These are phyloP conservation scores for Alternaria postmessia DNA, from an alignment of 2,329 filamentous ascomycete species.

Conservation along the genomic window DNA sequence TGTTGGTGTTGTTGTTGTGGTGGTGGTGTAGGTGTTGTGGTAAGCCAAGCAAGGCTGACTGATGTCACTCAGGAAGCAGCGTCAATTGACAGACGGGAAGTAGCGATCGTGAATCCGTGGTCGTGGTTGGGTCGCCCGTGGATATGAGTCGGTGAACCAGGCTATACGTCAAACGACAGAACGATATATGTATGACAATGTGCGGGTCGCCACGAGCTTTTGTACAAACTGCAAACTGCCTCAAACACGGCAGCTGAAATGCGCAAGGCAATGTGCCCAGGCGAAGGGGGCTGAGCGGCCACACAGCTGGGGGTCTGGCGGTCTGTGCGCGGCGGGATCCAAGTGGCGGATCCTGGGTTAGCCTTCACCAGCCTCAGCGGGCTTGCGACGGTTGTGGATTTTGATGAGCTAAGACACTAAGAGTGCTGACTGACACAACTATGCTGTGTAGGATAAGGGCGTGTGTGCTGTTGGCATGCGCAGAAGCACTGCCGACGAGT, in stretches of 20 bases:
- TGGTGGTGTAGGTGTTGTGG: background rate
- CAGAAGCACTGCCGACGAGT: background rate
- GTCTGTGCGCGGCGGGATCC: constrained; percentile 15
- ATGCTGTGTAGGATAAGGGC: constrained; percentile 17
- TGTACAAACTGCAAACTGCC: constrained; percentile 11
- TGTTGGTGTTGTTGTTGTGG: background rate
- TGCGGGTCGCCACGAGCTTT: constrained; percentile 12
- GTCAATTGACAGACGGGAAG: background rate
- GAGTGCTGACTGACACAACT: constrained; percentile 28
- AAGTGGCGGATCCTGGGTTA: constrained; percentile 19
- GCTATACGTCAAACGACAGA: background rate
- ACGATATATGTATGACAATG: background rate
- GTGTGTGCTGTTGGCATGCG: background rate
- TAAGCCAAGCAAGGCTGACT: constrained; percentile 15
- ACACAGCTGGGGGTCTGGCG: constrained; percentile 1
- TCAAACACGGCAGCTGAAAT: constrained; percentile 19
- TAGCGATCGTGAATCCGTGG: constrained; percentile 7
- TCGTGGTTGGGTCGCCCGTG: background rate
- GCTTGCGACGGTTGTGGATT: constrained; percentile 23
- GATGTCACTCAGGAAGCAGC: constrained; percentile 12
- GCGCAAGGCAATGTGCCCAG: constrained; percentile 18
- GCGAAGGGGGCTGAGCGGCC: constrained; percentile 25
- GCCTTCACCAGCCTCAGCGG: constrained; percentile 32
- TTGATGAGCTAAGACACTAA: background rate
- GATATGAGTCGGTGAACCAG: background rate